Base-by-base conservation (phyloP, 2,329 filamentous ascomycete species). In the Penicillium expansum region DNA sequence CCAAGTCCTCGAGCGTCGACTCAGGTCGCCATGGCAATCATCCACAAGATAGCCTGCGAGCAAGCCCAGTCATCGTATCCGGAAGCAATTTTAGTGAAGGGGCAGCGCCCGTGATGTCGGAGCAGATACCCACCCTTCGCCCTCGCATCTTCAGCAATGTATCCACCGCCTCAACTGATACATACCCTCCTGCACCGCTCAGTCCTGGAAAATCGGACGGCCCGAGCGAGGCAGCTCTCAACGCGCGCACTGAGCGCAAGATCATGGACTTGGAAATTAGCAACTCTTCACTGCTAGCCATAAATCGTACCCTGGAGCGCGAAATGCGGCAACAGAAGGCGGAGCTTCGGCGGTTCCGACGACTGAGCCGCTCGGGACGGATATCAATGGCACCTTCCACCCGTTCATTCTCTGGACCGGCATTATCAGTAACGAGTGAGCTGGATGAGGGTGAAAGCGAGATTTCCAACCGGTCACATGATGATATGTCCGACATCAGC, bases 191-290 rank as follows among this genome's bases (percentile, higher is more conserved):
- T 4, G 79, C 82, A 48, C 88, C 85, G 18, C 66, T 89, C 83
- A 71, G 80, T 79, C 47, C 78, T 71, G 30, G 77, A 75, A 65
- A 73, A 67, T 59, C 70, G 69, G 72, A 80, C 61, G 69, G 66
- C 79, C 55, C 64, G 1, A 69, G 80, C 60, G 92, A 95, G 58
- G 80, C 91, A 7, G 91, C 94, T 11, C 84, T 89, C n/a, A 94
- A 91, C 70, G 94, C 94, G 14, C 85, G 94, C 30, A 85, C 91
- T 35, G 94, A 97, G 74, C 86, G 94, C 59, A 99, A 97, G 77
- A 92, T 99, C 1, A 84, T 97, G 64, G 94, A 99, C 71, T 80
- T 99, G 6, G 91, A 99, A 71, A 99, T 99, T 62, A 96, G 90
- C 54, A 99, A 99, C 69, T 94, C 91, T 1, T 97, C 92, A 1